Evolutionary conservation across 2,329 filamentous ascomycete species (phyloP), one percentile per base, ranked within the genome.

Genomic region (Aspergillaceae sp.): DNA sequence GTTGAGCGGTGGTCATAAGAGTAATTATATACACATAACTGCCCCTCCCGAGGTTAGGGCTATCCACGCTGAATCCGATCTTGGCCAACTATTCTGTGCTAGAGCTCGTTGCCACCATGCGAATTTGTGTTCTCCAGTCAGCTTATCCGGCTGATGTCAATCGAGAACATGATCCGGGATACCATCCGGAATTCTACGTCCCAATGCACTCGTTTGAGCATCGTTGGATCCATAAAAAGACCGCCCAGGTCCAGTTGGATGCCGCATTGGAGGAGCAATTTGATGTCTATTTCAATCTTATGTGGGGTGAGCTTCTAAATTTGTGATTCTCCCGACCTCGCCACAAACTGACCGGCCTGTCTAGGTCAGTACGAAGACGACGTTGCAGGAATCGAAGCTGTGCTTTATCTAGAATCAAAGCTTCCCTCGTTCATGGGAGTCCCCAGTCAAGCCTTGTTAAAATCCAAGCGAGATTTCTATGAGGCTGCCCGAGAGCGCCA

Each of bases 221-320:
- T 41, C 42, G 48, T 30, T 48, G 46, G 1, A 56, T 59, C 19
- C 53, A 54, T 40, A 58, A 56, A 33, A 37, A 26, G 2, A 54
- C 48, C 9, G 52, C 56, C 2, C 53, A 48, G 7, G 40, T 48
- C 29, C 43, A 59, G 41, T 54, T 59, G 19, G 53, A 59, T 41
- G 48, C 46, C 4, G 45, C 45, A 26, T 47, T 54, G 2, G 30
- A 42, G 11, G 54, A 58, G 29, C 42, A 44, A 0, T 52, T 53
- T 43, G 56, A 57, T 36, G 56, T 59, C 29, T 58, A 59, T 42
- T 43, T 59, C 29, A 58, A 56, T 40, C 56, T 58, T 30, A 51
- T 59, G 45, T 58, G 56, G 55, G 56, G 56, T 1, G 50, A 47
- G 9, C 48, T 48, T 19, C 2, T 19, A 19, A 19, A 19, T 19